Base-by-base conservation (phyloP, 2,329 filamentous ascomycete species). In the Grosmannia clavigera region DNA sequence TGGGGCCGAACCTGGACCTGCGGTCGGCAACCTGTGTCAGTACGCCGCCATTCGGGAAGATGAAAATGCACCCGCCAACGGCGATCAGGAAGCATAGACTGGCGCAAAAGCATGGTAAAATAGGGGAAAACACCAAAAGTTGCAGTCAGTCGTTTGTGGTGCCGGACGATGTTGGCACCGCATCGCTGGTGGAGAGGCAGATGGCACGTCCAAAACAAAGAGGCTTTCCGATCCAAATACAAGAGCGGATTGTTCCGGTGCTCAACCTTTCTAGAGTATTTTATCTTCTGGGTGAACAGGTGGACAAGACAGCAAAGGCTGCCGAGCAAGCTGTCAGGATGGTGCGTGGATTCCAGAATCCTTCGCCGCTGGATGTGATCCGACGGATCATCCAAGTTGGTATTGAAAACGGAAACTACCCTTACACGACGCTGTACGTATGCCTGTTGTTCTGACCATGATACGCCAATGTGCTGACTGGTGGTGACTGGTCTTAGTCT, bases 141-240 rank as follows among this genome's bases (percentile, higher is more conserved):
- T 9, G 16, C 10, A 6, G 25, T 16, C 16, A 64, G 62, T 25
- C 65, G 68, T 61, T 67, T 73, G 58, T 63, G 68, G 52, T 76
- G 67, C 57, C 73, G 68, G 69, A 73, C 67, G 61, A 76, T 75
- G 67, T 80, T 73, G 65, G 70, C 69, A 61, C 73, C 57, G 59
- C 5, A 58, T 62, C 22, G 2, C 27, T 14, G 4, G 52, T 40
- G 31, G 48, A 19, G 16, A 38, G 52, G 16, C 35, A 33, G 14
- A 51, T 29, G 46, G 12, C 19, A 43, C 31, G 35, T 7, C 54
- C n/a, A 16, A 25, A 11, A 43, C 7, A 9, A 22, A 35, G 16
- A 50, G 43, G 43, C 16, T 19, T 33, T 29, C 16, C 22, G 29
- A 10, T 3, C 14, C 52, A 5, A 22, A n/a, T 19, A n/a, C 14